These are phyloP conservation scores for Verbascum thapsus DNA, from an alignment of 257 asterid genomes.

Conservation along the genomic window DNA sequence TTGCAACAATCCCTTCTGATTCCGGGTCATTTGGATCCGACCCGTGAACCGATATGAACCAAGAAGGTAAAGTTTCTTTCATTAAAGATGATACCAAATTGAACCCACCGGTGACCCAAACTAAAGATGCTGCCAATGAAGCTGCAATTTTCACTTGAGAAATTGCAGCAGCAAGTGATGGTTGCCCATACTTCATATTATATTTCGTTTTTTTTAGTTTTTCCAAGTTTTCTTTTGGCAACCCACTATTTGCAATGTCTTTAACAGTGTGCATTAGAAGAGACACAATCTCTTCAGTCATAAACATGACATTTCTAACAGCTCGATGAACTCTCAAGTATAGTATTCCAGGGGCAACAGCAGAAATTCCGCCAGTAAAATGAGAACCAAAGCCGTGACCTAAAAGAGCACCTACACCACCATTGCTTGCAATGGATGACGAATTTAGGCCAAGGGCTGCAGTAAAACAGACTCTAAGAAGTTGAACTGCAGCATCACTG, in stretches of 20 bases:
- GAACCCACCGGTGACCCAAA: slow-evolving; percentile 85
- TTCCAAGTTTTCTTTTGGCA: slow-evolving; percentile 59
- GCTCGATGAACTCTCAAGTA: slow-evolving; percentile 86
- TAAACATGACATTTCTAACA: slow-evolving; percentile 64
- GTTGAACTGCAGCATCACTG: slow-evolving; percentile 85
- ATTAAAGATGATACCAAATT: slow-evolving; percentile 62
- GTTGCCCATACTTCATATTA: slow-evolving; percentile 67
- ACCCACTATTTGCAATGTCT: slow-evolving; percentile 59
- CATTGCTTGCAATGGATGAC: slow-evolving; percentile 51
- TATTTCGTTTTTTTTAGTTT: slow-evolving; percentile 64
- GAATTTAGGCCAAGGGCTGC: slow-evolving; percentile 70
- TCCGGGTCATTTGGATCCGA: slow-evolving; percentile 43
- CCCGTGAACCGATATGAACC: slow-evolving; percentile 76
- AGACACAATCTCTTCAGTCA: slow-evolving; percentile 80
- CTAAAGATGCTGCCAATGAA: slow-evolving; percentile 79
- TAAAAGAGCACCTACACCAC: slow-evolving; percentile 89
- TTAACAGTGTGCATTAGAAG: slow-evolving; percentile 74
- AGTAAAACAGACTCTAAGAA: slow-evolving; percentile 80
- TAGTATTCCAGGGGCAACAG: slow-evolving; percentile 95
- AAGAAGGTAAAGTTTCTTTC: slow-evolving; percentile 79
- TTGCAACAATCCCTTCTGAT: slow-evolving; percentile 63
- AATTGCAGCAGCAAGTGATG: slow-evolving; percentile 78
- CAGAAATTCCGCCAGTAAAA: slow-evolving; percentile 64
- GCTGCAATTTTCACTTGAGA: slow-evolving; percentile 80
- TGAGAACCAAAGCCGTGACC: slow-evolving; percentile 98